Evolutionary conservation across 306 rosid species (phyloP), one percentile per base, ranked within the genome.

Genomic region (Quercus rubra): DNA sequence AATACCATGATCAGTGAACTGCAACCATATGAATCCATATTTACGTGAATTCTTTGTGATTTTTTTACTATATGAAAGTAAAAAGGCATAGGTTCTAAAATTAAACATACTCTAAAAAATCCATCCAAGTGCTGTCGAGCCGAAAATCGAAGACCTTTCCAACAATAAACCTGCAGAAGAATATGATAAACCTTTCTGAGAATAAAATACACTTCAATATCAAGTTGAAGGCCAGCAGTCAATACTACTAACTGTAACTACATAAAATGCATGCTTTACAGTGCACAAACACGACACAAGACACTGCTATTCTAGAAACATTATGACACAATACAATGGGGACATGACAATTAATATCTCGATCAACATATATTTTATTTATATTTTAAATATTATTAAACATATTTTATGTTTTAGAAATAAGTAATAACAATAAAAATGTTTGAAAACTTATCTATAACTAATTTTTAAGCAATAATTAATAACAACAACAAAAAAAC

Each of bases 51-150:
- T 76, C 62, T 38, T 43, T 21, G 71, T 8, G 49, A 33, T 33
- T 62, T 54, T 55, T 27, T 63, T 12, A 56, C 70, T 56, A 4
- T 9, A 21, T 59, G 38, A 33, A 75, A 12, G 20, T 58, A 31
- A 41, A 68, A 70, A 74, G 30, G 78, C 30, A 18, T 9, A 4
- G 23, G 14, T 9, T 35, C 7, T 20, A 72, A 74, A 55, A 67
- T 27, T 30, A 79, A 75, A 31, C 85, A 58, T 86, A 92, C 98
- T 86, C 89, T 87, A 20, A 98, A 95, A 85, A 94, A 95, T 66
- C 99, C 99, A 55, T 95, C 99, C 83, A 95, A 91, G 86, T 95
- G 98, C 77, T 95, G 99, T 63, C 99, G 89, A 75, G 99, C 99
- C 17, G 99, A 88, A 82, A 95, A 88, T 66, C 98, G 90, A 67